Conservation (phyloP, 148 eudicot genomes). For the Nepenthes gracilis region DNA sequence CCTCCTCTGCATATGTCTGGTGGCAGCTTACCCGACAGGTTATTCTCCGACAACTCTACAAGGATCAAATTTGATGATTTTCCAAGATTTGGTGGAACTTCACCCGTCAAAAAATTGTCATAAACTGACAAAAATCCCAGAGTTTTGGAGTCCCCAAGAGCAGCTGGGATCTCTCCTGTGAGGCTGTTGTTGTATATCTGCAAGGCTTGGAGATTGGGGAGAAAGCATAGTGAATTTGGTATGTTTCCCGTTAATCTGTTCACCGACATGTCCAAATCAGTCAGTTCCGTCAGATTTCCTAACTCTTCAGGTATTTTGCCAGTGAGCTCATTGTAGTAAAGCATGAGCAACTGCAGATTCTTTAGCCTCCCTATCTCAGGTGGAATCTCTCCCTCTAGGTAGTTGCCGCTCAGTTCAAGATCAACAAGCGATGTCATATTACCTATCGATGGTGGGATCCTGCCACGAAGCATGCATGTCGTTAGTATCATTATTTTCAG, state of each 20-base stretch:
- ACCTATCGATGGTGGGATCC: slow-evolving; percentile 45
- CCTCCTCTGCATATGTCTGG: slow-evolving; percentile 52
- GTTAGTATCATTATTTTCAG: slow-evolving; percentile 48
- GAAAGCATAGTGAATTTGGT: slow-evolving; percentile 45
- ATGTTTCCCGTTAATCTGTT: slow-evolving; percentile 51
- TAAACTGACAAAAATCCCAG: slow-evolving; percentile 54
- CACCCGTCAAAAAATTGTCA: slow-evolving; percentile 56
- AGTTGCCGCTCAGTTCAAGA: slow-evolving; percentile 68
- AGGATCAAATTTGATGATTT: slow-evolving; percentile 32
- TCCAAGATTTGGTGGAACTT: slow-evolving; percentile 64
- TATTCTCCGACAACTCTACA: slow-evolving; percentile 66
- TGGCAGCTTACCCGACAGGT: slow-evolving; percentile 48
- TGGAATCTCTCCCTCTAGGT: slow-evolving; percentile 44
- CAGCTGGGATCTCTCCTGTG: slow-evolving; percentile 49
- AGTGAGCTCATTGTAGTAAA: slow-evolving; percentile 58
- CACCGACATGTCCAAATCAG: slow-evolving; percentile 62
- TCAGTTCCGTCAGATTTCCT: slow-evolving; percentile 56
- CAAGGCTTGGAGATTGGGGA: slow-evolving; percentile 46
- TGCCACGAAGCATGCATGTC: slow-evolving; percentile 46
- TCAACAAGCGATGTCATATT: slow-evolving; percentile 77
- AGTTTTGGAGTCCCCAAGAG: slow-evolving; percentile 39
- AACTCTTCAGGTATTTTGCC: slow-evolving; percentile 70
- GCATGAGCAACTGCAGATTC: slow-evolving; percentile 50
- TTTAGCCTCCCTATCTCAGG: slow-evolving; percentile 49
- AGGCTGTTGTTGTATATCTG: slow-evolving; percentile 87